Percentiles rank a stretch among this genome's conserved stretches.
Evolutionary conservation across 2,329 filamentous ascomycete species (phyloP).

Genomic region (Colletotrichum destructivum): DNA sequence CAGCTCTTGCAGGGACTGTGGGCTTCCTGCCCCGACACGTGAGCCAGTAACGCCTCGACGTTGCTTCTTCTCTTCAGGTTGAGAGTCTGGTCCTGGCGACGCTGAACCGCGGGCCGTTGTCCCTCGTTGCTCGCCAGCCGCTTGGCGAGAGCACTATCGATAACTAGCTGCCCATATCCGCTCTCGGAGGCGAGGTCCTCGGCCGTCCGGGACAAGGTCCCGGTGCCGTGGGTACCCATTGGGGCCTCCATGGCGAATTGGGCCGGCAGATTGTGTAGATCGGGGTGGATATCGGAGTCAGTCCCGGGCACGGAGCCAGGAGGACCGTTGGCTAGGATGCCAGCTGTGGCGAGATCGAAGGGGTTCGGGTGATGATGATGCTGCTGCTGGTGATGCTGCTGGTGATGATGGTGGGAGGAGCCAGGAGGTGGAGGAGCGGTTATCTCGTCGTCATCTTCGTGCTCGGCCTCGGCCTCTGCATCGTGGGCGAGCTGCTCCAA

Average conservation of each 20-base stretch:
- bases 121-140: slow-evolving; percentile 66
- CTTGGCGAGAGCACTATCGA: slow-evolving; percentile 70
- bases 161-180: slow-evolving; percentile 63
- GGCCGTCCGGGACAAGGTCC: slow-evolving; percentile 53
- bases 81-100: slow-evolving; percentile 67
- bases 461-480: slow-evolving; percentile 45
- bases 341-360: slow-evolving; percentile 51
- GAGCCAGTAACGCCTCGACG: slow-evolving; percentile 71
- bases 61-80: slow-evolving; percentile 73
- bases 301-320: slow-evolving; percentile 40
- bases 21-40: slow-evolving; percentile 67
- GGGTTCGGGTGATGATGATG: slow-evolving; percentile 45
- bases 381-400: slow-evolving; percentile 42
- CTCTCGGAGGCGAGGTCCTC: slow-evolving; percentile 63
- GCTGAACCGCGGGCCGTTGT: slow-evolving; percentile 65
- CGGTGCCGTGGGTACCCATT: slow-evolving; percentile 38
- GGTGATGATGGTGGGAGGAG: slow-evolving; percentile 21
- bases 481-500: slow-evolving; percentile 49
- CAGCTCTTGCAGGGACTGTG: slow-evolving; percentile 71
- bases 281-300: slow-evolving; percentile 47
- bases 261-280: slow-evolving; percentile 46
- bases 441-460: slow-evolving; percentile 41
- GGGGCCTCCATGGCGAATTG: slow-evolving; percentile 45
- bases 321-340: slow-evolving; percentile 51
- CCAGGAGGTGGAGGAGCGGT: slow-evolving; percentile 25